Evolutionary conservation across 2,329 filamentous ascomycete species (phyloP).

Genomic region (Claviceps lovelessii): DNA sequence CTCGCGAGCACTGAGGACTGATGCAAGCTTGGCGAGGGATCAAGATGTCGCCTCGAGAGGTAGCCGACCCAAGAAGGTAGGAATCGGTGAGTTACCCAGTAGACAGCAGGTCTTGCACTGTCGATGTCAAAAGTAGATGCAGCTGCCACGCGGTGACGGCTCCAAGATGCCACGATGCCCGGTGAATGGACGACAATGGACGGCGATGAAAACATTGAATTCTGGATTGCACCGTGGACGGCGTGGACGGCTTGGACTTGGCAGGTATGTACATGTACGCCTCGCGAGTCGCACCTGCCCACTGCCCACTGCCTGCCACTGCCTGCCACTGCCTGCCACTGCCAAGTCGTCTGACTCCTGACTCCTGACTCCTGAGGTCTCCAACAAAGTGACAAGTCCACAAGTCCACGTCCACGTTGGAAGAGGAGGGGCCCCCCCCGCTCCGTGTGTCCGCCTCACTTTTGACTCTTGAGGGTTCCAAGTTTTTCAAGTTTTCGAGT

Average conservation of each 20-base stretch:
- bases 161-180: background rate
- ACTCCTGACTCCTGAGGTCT: too few relatives aligned
- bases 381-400: background rate
- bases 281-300: too few relatives aligned
- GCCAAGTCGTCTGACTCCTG: too few relatives aligned
- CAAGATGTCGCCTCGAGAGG: background rate
- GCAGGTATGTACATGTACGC: too few relatives aligned
- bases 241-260: too few relatives aligned
- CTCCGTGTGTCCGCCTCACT: slow-evolving; percentile 2
- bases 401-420: background rate
- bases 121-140: background rate
- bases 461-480: background rate
- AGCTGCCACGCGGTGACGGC: background rate
- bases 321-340: too few relatives aligned
- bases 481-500: background rate
- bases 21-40: background rate
- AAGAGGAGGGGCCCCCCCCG: slow-evolving; percentile 1
- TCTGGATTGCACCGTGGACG: too few relatives aligned
- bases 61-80: too few relatives aligned
- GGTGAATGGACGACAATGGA: background rate
- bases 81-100: too few relatives aligned
- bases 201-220: too few relatives aligned
- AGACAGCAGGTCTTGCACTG: too few relatives aligned
- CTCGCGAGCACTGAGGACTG: background rate
- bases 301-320: too few relatives aligned